phyloP scores from a whole-genome alignment of 257 asterid genomes.

The Nemophila menziesii region DNA sequence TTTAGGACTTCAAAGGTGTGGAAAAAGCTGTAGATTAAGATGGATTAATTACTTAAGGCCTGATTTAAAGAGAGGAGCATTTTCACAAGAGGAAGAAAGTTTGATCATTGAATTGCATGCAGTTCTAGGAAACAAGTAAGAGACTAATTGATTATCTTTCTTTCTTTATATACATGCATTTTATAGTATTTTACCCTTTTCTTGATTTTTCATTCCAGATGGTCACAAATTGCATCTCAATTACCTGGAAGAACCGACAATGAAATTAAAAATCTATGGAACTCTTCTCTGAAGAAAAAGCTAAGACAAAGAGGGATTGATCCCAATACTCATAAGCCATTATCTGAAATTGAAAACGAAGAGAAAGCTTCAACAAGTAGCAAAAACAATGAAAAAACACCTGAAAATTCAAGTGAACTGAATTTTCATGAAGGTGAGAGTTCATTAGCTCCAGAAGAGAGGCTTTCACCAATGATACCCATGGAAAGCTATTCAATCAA shows the following conservation, averaged over 20 bases:
- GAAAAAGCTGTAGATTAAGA: slow-evolving; percentile 84
- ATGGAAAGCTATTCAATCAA: slow-evolving; percentile 16
- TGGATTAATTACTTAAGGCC: slow-evolving; percentile 94
- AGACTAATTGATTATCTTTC: not conserved
- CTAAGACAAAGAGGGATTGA: slow-evolving; percentile 76
- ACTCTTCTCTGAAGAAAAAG: slow-evolving; percentile 85
- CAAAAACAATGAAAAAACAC: slow-evolving; percentile 32
- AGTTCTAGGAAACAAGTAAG: slow-evolving; percentile 80
- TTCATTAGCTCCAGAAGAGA: slow-evolving; percentile 15
- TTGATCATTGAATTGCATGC: slow-evolving; percentile 79
- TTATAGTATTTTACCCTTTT: not conserved
- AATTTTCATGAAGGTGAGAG: slow-evolving; percentile 24
- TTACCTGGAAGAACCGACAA: slow-evolving; percentile 89
- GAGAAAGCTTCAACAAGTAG: slow-evolving; percentile 18
- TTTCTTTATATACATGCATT: not conserved
- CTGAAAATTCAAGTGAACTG: slow-evolving; percentile 43
- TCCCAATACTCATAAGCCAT: slow-evolving; percentile 73
- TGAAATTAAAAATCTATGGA: slow-evolving; percentile 87
- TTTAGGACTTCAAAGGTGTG: slow-evolving; percentile 78
- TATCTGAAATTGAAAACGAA: slow-evolving; percentile 37
- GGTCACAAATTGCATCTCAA: slow-evolving; percentile 91
- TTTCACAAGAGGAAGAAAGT: slow-evolving; percentile 73
- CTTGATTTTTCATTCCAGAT: slow-evolving; percentile 23
- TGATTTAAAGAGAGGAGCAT: slow-evolving; percentile 83
- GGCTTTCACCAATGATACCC: slow-evolving; percentile 9